Conservation (phyloP, 2,329 filamentous ascomycete species). For the Epichloe gansuensis region DNA sequence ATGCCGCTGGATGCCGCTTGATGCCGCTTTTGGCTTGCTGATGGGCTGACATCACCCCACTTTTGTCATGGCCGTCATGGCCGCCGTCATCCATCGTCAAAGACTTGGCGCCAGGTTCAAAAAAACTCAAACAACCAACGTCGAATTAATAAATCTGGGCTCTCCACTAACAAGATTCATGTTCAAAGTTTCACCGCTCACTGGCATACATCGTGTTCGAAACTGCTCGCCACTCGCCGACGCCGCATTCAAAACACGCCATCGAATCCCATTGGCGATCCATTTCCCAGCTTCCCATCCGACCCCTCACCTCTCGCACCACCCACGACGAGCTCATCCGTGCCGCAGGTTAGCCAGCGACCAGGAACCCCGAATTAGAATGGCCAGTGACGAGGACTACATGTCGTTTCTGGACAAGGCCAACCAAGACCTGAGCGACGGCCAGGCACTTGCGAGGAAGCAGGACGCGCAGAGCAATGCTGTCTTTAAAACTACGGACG, state of each 20-base stretch:
- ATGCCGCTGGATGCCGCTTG: not conserved
- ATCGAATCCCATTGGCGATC: not conserved
- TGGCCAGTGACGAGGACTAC: constrained; percentile 74
- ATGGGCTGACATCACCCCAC: constrained; percentile 19
- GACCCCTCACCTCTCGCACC: not conserved
- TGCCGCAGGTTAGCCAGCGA: constrained; percentile 4
- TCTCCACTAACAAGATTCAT: not conserved
- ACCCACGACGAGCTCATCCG: constrained; percentile 7
- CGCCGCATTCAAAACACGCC: not conserved
- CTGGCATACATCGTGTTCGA: not conserved
- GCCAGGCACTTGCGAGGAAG: constrained; percentile 9
- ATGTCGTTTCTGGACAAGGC: constrained; percentile 76
- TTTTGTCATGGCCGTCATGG: constrained; percentile 3
- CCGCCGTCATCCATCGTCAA: not conserved
- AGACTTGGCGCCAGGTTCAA: not conserved
- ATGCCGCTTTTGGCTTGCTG: not conserved
- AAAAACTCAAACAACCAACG: not conserved
- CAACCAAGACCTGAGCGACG: constrained; percentile 59
- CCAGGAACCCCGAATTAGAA: constrained; percentile 20
- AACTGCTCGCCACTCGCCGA: not conserved
- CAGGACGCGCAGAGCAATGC: constrained; percentile 10
- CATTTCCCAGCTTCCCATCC: not conserved
- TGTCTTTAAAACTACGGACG: constrained; percentile 40
- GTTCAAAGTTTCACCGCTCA: not conserved
- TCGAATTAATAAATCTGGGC: not conserved